Percentiles rank a stretch among this genome's conserved stretches.
Conservation (phyloP, 345 rosid genomes). For the Cardiospermum halicacabum region DNA sequence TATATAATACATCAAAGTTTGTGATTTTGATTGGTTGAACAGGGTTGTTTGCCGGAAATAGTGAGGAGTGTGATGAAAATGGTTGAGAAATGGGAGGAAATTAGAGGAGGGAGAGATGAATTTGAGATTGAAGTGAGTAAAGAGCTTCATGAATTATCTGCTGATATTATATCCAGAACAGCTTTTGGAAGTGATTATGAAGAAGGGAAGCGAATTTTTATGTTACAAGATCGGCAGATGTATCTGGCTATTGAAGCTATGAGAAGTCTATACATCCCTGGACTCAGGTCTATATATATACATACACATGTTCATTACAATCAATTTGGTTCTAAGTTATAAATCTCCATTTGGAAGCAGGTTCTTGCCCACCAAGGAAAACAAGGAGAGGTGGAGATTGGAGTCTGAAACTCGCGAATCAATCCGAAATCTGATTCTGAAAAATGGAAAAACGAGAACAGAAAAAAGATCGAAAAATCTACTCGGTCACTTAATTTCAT, state of each 20-base stretch:
- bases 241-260: constrained; percentile 45
- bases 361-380: constrained; percentile 71
- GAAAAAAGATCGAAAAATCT: constrained; percentile 48
- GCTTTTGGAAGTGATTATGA: constrained; percentile 82
- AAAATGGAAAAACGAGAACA: constrained; percentile 23
- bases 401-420: constrained; percentile 63
- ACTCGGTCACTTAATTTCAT: constrained; percentile 48
- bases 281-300: constrained; percentile 48
- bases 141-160: constrained; percentile 59
- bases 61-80: constrained; percentile 40
- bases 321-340: not conserved
- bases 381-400: constrained; percentile 61
- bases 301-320: too few relatives aligned
- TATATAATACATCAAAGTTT: too few relatives aligned
- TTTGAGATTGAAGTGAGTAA: constrained; percentile 60
- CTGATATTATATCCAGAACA: constrained; percentile 72
- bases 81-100: constrained; percentile 64
- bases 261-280: constrained; percentile 66
- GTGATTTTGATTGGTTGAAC: not conserved
- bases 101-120: constrained; percentile 47
- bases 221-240: constrained; percentile 65
- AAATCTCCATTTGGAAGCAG: constrained; percentile 20
- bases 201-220: constrained; percentile 66
- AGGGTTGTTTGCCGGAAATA: constrained; percentile 75
- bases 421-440: constrained; percentile 44